Conservation (phyloP, 345 rosid genomes). For the Capsella bursapastoris region DNA sequence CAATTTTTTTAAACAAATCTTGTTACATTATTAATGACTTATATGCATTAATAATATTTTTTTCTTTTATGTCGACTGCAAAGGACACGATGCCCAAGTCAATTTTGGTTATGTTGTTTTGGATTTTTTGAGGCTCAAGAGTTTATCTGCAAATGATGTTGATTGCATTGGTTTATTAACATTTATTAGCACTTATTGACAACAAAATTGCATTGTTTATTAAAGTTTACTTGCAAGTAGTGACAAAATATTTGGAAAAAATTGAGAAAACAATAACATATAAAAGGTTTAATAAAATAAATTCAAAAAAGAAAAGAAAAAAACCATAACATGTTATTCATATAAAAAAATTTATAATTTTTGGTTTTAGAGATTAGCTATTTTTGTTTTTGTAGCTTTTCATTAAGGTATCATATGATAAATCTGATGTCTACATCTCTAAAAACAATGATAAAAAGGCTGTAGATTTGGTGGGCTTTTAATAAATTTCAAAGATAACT, state of each 20-base stretch:
- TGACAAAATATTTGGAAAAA: neutral
- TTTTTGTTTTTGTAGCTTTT: too few species aligned
- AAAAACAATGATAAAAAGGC: too few species aligned
- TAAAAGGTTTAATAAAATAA: too few species aligned
- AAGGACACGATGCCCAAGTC: slow-evolving; percentile 34
- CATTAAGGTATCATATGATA: too few species aligned
- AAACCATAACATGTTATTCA: too few species aligned
- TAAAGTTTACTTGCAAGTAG: neutral
- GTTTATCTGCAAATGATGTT: slow-evolving; percentile 28
- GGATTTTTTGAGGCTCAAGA: slow-evolving; percentile 30
- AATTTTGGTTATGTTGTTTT: slow-evolving; percentile 32
- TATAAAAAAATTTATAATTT: too few species aligned
- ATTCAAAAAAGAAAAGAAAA: too few species aligned
- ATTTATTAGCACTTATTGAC: neutral
- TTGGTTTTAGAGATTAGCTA: too few species aligned
- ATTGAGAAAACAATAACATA: too few species aligned
- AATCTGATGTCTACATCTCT: too few species aligned
- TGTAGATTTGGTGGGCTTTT: too few species aligned
- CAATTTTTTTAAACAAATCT: neutral
- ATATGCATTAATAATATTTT: slow-evolving; percentile 11
- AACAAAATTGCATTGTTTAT: slow-evolving; percentile 1
- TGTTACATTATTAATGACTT: slow-evolving; percentile 15
- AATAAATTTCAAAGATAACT: too few species aligned
- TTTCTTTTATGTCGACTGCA: slow-evolving; percentile 37
- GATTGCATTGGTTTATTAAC: slow-evolving; percentile 20